Percentiles rank a stretch among this genome's conserved stretches.
Conservation (phyloP, 345 rosid species). For the Orychophragmus violaceus region DNA sequence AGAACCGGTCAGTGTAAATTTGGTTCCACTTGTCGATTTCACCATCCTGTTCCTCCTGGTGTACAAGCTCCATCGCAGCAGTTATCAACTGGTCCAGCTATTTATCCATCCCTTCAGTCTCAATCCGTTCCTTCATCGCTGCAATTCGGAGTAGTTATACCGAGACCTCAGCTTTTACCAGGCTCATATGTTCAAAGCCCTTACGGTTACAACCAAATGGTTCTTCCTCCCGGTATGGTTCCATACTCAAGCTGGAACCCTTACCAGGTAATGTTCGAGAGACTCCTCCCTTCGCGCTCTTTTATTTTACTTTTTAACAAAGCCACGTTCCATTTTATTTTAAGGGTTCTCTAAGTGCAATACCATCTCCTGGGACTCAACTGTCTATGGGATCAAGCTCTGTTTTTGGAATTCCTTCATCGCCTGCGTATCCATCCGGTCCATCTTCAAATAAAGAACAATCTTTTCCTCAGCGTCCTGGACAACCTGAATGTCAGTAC, state of each 20-base stretch:
- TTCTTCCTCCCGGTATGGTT: conserved; percentile 66
- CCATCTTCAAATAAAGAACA: conserved; percentile 57
- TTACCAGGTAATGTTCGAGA: conserved; percentile 51
- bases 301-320: background rate
- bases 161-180: conserved; percentile 66
- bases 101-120: conserved; percentile 58
- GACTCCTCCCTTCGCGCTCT: background rate
- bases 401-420: conserved; percentile 57
- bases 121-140: conserved; percentile 54
- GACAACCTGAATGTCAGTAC: conserved; percentile 82
- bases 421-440: conserved; percentile 47
- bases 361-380: conserved; percentile 53
- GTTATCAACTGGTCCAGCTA: conserved; percentile 42
- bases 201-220: conserved; percentile 52
- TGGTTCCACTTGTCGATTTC: conserved; percentile 73
- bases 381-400: conserved; percentile 52
- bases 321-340: background rate
- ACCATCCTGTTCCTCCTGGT: conserved; percentile 70
- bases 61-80: conserved; percentile 36
- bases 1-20: conserved; percentile 92
- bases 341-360: conserved; percentile 55
- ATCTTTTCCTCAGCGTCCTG: conserved; percentile 80
- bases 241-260: conserved; percentile 68
- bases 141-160: conserved; percentile 62
- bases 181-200: conserved; percentile 66